Base-by-base conservation (phyloP, 2,329 filamentous ascomycete genomes). In the Lecanoromycetidae sp. region DNA sequence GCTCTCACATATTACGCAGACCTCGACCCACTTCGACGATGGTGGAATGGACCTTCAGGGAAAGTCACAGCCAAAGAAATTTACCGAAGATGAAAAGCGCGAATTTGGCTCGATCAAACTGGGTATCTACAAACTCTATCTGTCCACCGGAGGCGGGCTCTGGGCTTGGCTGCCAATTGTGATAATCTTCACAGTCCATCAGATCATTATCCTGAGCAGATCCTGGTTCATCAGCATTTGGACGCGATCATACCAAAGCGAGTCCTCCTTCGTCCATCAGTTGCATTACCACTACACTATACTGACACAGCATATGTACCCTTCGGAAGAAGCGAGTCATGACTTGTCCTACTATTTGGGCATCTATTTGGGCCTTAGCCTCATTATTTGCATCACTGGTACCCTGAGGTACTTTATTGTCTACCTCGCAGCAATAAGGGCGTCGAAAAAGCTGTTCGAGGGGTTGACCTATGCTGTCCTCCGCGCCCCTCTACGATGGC, bases 1-100 rank as follows among this genome's bases (percentile, higher is more conserved):
- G 17, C 19, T 57, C 8, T 60, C 55, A 20, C 13, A 52, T 33
- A 46, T 49, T 44, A 49, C 45, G 12, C 23, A 47, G 42, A 48
- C 32, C 43, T 50, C 44, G 9, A 46, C 37, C 15, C 45, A 52
- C 34, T 47, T 57, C 37, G 50, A 56, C 50, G 52, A 55, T 19
- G 30, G 48, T 46, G 52, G 54, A 15, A 34, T 49, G 44, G 46
- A 59, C 50, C 37, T 72, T 3, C 75, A 75, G 58, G 61, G 61
- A 36, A 62, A 64, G 4, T 49, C 55, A 3, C 49, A 61, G 5
- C 72, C 77, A 0, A 79, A 78, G 54, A 82, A 86, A 60, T 90
- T 88, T 54, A 76, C 84, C 22, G 79, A 87, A 57, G 83, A 87
- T 2, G 85, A 91, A 61, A 68, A 67, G n/a, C 74, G 79, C 48